A percentile compares a stretch with the other conserved stretches of the same genome.
phyloP scores from a whole-genome alignment of 2,329 filamentous ascomycete genomes.

The Aspergillus nomiae region DNA sequence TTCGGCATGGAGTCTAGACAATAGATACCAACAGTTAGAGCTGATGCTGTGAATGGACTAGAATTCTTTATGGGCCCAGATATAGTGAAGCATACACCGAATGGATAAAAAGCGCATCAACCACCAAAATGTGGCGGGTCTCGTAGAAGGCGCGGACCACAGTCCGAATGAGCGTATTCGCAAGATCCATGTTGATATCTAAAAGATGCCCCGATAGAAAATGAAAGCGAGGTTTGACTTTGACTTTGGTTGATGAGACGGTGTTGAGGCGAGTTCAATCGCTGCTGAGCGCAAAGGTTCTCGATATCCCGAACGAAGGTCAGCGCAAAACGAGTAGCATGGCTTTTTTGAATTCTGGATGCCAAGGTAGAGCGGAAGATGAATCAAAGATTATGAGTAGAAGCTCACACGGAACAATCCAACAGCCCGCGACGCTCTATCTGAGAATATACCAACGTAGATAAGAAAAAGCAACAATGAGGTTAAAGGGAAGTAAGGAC shows the following conservation, averaged over 20 bases:
- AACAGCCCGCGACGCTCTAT: not conserved
- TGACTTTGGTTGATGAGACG: not conserved
- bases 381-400: not conserved
- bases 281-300: not conserved
- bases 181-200: conserved; percentile 58
- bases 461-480: not conserved
- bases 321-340: not conserved
- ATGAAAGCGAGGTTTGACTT: not conserved
- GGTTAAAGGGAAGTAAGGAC: not conserved
- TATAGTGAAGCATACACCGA: conserved; percentile 56
- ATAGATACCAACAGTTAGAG: not conserved
- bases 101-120: conserved; percentile 78
- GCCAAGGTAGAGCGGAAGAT: not conserved
- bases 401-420: not conserved
- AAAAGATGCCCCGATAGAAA: not conserved
- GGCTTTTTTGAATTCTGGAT: not conserved
- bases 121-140: conserved; percentile 77
- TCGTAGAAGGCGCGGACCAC: conserved; percentile 85
- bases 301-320: not conserved
- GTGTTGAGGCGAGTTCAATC: not conserved
- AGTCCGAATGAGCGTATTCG: conserved; percentile 79
- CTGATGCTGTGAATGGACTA: not conserved
- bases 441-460: not conserved
- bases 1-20: conserved; percentile 71
- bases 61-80: not conserved